Base-by-base conservation (phyloP, 371 early-diverging fungal species). In the Vairimorpha necatrix region DNA sequence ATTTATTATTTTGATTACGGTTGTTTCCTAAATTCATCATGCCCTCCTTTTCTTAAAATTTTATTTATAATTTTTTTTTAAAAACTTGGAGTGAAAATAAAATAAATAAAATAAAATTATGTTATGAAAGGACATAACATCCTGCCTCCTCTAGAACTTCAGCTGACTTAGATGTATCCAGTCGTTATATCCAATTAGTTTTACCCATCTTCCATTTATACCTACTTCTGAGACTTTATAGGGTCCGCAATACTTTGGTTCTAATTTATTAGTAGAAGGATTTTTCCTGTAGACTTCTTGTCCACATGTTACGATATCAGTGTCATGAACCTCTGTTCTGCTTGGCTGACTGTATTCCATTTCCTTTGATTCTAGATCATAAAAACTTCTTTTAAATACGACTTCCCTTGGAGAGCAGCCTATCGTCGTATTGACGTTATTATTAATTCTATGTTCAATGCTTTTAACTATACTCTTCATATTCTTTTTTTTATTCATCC, bases 151-250 rank as follows among this genome's bases (percentile, higher is more conserved):
- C 20, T 20, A 63, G 11, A 33, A 63, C 36, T 63, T 63, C 6
- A 63, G 22, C 4, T 63, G 63, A 63, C 42, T 63, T 3, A 38
- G 11, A 38, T 63, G 63, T 2, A 63, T 6, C 63, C 63, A 63
- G 9, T 39, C 14, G 0, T 33, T 33, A 7, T 3, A n/a, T 24
- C 38, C 38, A 24, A 6, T 4, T 11, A 63, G 20, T 20, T 63
- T 32, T n/a, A 33, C 4, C 63, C 63, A 63, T 34, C 13, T n/a
- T 16, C 22, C 22, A 1, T 39, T 63, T 14, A 38, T 63, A 14
- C 63, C 38, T 36, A 36, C 28, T 38, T 33, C 22, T 22, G 34
- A 34, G 18, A 63, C 22, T n/a, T 6, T 22, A 16, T 11, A 42
- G 7, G 42, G 63, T 22, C 63, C 63, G 3, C 20, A 14, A 39